phyloP scores from a whole-genome alignment of 352 stramenopile species.

The Pythium oligandrum region DNA sequence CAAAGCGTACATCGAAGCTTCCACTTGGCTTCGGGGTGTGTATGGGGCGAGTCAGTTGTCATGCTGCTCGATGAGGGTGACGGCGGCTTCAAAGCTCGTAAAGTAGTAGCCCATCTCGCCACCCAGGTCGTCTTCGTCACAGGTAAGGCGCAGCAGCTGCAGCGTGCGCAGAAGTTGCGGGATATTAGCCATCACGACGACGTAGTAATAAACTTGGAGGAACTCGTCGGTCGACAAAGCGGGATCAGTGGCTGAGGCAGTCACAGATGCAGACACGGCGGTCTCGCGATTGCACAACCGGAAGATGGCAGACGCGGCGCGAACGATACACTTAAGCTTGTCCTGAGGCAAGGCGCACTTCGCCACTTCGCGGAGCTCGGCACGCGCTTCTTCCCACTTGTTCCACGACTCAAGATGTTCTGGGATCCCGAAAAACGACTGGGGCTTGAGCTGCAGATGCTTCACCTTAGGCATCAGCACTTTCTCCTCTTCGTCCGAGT shows the following conservation, averaged over 20 bases:
- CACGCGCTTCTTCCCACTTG: slow-evolving; percentile 54
- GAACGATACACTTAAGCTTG: slow-evolving; percentile 71
- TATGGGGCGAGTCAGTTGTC: not conserved
- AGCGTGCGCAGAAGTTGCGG: slow-evolving; percentile 40
- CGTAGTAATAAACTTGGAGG: slow-evolving; percentile 56
- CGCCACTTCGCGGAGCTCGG: slow-evolving; percentile 43
- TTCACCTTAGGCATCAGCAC: slow-evolving; percentile 49
- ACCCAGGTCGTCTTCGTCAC: slow-evolving; percentile 48
- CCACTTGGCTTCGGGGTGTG: too few species aligned
- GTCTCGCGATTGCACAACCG: slow-evolving; percentile 23
- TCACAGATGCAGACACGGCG: not conserved
- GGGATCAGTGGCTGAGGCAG: slow-evolving; percentile 23
- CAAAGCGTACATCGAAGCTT: too few species aligned
- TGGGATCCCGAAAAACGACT: slow-evolving; percentile 53
- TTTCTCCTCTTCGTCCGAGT: slow-evolving; percentile 40
- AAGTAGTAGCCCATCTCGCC: slow-evolving; percentile 74
- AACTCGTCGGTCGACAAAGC: slow-evolving; percentile 65
- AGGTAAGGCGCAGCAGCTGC: slow-evolving; percentile 50
- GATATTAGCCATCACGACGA: slow-evolving; percentile 48
- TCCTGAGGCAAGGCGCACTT: slow-evolving; percentile 59
- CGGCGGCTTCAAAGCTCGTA: slow-evolving; percentile 61
- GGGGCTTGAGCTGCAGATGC: slow-evolving; percentile 42
- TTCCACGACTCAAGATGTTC: slow-evolving; percentile 34
- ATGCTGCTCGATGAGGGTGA: slow-evolving; percentile 50
- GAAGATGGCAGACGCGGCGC: slow-evolving; percentile 52